phyloP scores from a whole-genome alignment of 768 basidiomycete species.

The Rhodosporidiobolus odoratus region DNA sequence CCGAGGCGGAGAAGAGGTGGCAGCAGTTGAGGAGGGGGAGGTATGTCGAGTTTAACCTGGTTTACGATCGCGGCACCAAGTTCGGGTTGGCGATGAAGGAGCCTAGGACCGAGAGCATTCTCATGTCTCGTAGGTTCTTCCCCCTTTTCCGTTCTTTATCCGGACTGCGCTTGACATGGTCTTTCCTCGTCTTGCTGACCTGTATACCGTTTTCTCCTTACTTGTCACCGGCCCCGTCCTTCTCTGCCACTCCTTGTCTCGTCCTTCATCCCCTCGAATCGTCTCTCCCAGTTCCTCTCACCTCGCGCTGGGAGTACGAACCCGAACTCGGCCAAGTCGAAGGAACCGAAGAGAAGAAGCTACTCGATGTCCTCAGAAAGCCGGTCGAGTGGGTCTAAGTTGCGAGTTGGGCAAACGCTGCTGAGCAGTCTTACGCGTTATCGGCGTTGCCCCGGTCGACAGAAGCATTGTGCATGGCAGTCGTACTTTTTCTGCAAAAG shows the following conservation, averaged over 20 bases:
- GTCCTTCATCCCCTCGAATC: not conserved
- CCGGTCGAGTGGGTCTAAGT: slow-evolving; percentile 63
- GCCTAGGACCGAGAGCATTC: slow-evolving; percentile 78
- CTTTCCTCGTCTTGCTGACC: not conserved
- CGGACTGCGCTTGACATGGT: slow-evolving; percentile 11
- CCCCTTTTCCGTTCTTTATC: not conserved
- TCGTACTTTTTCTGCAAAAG: too few species aligned
- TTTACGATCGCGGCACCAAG: slow-evolving; percentile 80
- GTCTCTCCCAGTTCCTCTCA: slow-evolving; percentile 58
- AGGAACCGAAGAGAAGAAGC: slow-evolving; percentile 62
- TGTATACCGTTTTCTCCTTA: not conserved
- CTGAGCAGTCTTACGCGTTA: too few species aligned
- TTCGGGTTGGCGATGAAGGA: slow-evolving; percentile 64
- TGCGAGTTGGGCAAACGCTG: too few species aligned
- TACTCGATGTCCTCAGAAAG: slow-evolving; percentile 59
- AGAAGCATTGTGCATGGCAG: too few species aligned
- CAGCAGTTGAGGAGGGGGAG: slow-evolving; percentile 83
- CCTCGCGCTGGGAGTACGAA: slow-evolving; percentile 86
- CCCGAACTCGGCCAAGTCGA: slow-evolving; percentile 61
- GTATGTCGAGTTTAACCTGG: slow-evolving; percentile 91
- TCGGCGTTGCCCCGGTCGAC: too few species aligned
- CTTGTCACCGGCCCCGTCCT: too few species aligned
- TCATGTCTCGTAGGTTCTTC: slow-evolving; percentile 59
- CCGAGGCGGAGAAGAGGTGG: slow-evolving; percentile 70
- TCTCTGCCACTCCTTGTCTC: not conserved